Conservation (phyloP, 163 green algal genomes). For the Chlamydomonas reinhardtii region DNA sequence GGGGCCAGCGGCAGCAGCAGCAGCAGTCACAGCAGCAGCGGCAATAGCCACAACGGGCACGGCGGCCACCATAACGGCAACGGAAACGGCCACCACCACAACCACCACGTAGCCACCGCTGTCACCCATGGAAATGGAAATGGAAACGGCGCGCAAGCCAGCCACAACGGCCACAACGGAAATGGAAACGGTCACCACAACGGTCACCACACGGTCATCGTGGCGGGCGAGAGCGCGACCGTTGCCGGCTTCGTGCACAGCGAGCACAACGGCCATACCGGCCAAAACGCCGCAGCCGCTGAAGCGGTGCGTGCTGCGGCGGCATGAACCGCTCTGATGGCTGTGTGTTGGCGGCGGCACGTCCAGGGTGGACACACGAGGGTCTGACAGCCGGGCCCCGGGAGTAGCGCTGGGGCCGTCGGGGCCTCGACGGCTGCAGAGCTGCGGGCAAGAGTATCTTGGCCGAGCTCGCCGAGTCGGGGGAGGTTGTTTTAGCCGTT, state of each 20-base stretch:
- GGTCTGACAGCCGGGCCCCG: too few relatives aligned
- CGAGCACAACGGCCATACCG: neutral
- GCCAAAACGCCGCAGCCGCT: neutral
- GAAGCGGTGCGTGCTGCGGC: neutral
- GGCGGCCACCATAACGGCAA: neutral
- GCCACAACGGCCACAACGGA: neutral
- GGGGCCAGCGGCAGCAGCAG: neutral
- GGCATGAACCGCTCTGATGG: neutral
- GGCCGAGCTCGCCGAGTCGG: too few relatives aligned
- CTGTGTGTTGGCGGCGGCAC: too few relatives aligned
- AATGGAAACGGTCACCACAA: slow-evolving; percentile 21
- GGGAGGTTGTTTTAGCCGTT: too few relatives aligned
- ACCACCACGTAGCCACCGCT: neutral
- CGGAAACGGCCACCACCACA: neutral
- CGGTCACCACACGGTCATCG: neutral
- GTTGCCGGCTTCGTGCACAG: neutral
- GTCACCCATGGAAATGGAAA: neutral
- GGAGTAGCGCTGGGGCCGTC: too few relatives aligned
- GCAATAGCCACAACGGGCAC: neutral
- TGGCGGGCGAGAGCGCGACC: neutral
- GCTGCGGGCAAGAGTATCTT: too few relatives aligned
- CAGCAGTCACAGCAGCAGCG: neutral
- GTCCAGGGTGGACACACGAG: too few relatives aligned
- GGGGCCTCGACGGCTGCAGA: too few relatives aligned
- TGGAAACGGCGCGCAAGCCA: neutral